A percentile compares a stretch with the other conserved stretches of the same genome.
phyloP scores from a whole-genome alignment of 257 asterid genomes.

The Anisodus tanguticus region DNA sequence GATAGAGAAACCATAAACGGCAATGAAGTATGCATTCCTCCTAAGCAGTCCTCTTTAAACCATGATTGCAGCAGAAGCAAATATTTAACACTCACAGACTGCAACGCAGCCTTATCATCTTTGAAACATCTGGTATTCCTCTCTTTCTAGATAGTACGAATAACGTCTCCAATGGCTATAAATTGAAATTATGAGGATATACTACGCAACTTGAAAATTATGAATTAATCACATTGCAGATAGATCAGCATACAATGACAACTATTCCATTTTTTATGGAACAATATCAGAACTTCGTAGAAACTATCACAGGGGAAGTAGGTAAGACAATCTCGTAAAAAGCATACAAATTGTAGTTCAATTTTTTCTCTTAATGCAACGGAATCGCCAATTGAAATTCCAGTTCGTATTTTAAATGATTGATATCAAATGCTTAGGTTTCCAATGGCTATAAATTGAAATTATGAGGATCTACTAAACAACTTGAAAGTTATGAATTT shows the following conservation, averaged over 20 bases:
- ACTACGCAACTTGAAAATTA: neutral
- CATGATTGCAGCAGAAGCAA: neutral
- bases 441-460: neutral
- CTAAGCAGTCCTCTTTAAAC: neutral
- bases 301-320: neutral
- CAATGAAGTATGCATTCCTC: neutral
- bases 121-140: constrained; percentile 14
- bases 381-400: neutral
- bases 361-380: neutral
- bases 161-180: neutral
- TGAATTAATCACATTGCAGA: neutral
- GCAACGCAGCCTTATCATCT: neutral
- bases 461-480: constrained; percentile 1
- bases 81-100: neutral
- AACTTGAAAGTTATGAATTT: neutral
- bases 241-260: neutral
- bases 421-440: neutral
- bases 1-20: constrained; percentile 14
- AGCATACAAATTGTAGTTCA: no score
- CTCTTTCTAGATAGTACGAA: neutral
- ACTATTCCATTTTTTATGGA: neutral
- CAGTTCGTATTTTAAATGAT: neutral
- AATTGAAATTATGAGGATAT: neutral
- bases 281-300: neutral
- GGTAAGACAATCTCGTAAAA: neutral